Conservation (phyloP, 2,329 filamentous ascomycete genomes). For the Exophiala oligosperma region DNA sequence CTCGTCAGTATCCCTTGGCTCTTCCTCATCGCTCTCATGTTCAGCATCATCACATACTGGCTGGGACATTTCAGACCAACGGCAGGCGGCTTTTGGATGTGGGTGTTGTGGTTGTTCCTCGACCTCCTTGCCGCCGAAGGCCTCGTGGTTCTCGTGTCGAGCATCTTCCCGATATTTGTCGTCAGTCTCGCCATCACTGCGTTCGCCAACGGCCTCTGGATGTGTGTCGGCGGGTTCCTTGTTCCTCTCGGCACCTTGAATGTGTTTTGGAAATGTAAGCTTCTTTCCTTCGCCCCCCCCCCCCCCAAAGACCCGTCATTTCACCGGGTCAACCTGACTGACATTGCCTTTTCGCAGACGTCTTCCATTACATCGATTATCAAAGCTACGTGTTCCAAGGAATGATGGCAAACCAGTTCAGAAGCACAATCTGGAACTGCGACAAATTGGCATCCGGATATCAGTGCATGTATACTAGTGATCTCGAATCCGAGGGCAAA, state of each 20-base stretch:
- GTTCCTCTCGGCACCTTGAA: slow-evolving; percentile 72
- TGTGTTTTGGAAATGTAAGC: slow-evolving; percentile 66
- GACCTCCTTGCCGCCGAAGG: slow-evolving; percentile 80
- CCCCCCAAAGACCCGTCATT: background rate
- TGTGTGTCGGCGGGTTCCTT: slow-evolving; percentile 81
- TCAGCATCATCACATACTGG: slow-evolving; percentile 77
- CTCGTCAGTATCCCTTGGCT: slow-evolving; percentile 78
- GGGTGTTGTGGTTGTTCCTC: slow-evolving; percentile 81
- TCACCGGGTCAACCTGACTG: no score
- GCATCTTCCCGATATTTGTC: slow-evolving; percentile 76
- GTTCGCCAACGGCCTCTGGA: slow-evolving; percentile 87
- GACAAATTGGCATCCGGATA: slow-evolving; percentile 46
- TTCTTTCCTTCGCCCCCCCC: background rate
- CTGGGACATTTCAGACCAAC: slow-evolving; percentile 71
- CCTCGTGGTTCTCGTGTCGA: slow-evolving; percentile 74
- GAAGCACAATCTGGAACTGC: slow-evolving; percentile 63
- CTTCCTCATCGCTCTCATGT: slow-evolving; percentile 74
- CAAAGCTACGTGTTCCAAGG: slow-evolving; percentile 78
- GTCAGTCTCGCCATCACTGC: slow-evolving; percentile 75
- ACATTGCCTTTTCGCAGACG: slow-evolving; percentile 43
- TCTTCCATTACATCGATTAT: slow-evolving; percentile 87
- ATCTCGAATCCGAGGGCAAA: slow-evolving; percentile 63
- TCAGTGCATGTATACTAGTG: slow-evolving; percentile 70
- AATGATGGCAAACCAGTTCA: slow-evolving; percentile 92
- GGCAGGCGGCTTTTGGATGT: slow-evolving; percentile 69